Base-by-base conservation (phyloP, 148 eudicot species). In the Vaccinium corymbosum region DNA sequence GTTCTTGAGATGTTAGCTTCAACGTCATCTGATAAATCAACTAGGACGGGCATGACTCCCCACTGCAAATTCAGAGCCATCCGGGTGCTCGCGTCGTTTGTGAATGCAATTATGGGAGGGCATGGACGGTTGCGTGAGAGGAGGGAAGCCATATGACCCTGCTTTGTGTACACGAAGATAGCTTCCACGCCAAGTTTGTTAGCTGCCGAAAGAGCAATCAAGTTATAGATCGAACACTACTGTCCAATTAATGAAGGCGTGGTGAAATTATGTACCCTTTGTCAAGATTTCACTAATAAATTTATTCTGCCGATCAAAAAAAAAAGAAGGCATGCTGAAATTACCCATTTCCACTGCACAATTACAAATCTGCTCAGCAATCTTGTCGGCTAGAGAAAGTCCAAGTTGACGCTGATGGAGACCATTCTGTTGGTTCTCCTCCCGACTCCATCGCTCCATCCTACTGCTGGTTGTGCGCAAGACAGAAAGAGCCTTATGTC, bases 101-200 rank as follows among this genome's bases (percentile, higher is more conserved):
- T 90, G 84, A 90, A 89, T 19, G 92, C 92, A 82, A 90, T 82
- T 76, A 90, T 83, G 9, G 90, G 92, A 75, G 90, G 76, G 72
- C 86, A 62, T 27, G 92, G 92, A 22, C 89, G 92, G 84, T 89
- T 89, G 27, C 92, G 86, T 27, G 92, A 90, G 78, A 90, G 82
- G 12, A 89, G 84, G n/a, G 90, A 88, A n/a, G 92, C 92, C 92
- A 90, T 90, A 51, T 80, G 86, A 5, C 92, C 92, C 13, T 87
- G 85, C 46, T 73, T 87, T 2, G 92, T 90, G 89, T 84, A 90
- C 79, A 87, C 90, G 55, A 90, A 90, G 46, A 90, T 87, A 7
- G 90, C 92, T 61, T 90, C 88, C 76, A 90, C 85, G 1, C 89
- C 88, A 59, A 90, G 86, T 70, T 89, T 90, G 85, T 87, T 86